phyloP scores from a whole-genome alignment of 257 asterid species.

The Primulina tabacum region DNA sequence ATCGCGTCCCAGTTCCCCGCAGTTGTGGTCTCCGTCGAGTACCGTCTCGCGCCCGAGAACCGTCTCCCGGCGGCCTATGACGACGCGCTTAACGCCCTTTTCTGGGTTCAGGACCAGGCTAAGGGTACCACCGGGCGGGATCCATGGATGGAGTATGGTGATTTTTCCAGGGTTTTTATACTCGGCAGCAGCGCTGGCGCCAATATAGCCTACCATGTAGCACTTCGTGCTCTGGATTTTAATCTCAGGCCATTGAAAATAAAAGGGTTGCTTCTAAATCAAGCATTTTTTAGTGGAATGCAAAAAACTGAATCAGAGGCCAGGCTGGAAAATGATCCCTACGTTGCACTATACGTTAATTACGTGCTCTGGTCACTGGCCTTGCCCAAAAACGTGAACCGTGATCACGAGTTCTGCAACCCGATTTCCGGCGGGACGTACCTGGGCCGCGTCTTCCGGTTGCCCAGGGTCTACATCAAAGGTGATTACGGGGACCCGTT shows the following conservation, averaged over 20 bases:
- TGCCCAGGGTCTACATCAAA: not conserved
- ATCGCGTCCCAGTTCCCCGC: slow-evolving; percentile 32
- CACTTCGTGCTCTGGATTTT: slow-evolving; percentile 2
- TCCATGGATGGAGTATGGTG: slow-evolving; percentile 39
- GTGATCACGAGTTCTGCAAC: slow-evolving; percentile 21
- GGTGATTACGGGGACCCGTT: slow-evolving; percentile 19
- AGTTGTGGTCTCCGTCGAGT: slow-evolving; percentile 37
- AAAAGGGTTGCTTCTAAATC: slow-evolving; percentile 26
- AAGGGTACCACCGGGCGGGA: slow-evolving; percentile 27
- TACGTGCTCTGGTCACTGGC: slow-evolving; percentile 34
- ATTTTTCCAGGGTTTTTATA: slow-evolving; percentile 22
- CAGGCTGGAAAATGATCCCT: slow-evolving; percentile 21
- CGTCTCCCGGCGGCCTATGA: slow-evolving; percentile 45
- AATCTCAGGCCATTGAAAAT: slow-evolving; percentile 16
- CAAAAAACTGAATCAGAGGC: slow-evolving; percentile 30
- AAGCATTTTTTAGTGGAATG: slow-evolving; percentile 37
- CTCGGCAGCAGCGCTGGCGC: slow-evolving; percentile 29
- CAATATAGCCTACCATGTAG: slow-evolving; percentile 22
- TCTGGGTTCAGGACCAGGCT: slow-evolving; percentile 35
- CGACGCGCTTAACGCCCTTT: slow-evolving; percentile 35
- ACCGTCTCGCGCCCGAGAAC: slow-evolving; percentile 44
- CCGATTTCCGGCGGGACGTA: slow-evolving; percentile 5
- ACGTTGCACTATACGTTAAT: slow-evolving; percentile 28
- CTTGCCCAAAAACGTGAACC: slow-evolving; percentile 26
- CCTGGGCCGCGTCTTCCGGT: not conserved